phyloP scores from a whole-genome alignment of 257 asterid species.

The Orobanche coerulescens region DNA sequence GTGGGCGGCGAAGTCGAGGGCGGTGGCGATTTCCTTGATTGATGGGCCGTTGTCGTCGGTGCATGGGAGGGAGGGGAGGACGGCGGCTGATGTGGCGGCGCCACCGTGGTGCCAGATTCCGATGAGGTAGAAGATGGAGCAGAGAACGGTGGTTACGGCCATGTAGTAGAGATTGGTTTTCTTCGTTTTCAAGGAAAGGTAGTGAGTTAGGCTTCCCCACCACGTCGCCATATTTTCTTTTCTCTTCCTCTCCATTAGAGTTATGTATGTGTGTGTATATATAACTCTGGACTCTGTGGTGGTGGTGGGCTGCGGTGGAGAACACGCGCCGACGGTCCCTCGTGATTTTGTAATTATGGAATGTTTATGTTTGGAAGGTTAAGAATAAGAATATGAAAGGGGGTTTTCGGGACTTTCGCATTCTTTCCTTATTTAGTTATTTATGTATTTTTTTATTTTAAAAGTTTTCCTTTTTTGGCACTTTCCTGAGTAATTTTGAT shows the following conservation, averaged over 20 bases:
- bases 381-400: too few species aligned
- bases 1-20: slow-evolving; percentile 58
- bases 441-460: too few species aligned
- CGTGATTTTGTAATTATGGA: slow-evolving; percentile 33
- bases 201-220: slow-evolving; percentile 37
- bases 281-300: neutral
- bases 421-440: too few species aligned
- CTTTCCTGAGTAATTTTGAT: neutral
- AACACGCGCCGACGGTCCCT: slow-evolving; percentile 40
- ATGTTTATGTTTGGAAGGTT: slow-evolving; percentile 23
- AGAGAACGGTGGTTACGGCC: slow-evolving; percentile 44
- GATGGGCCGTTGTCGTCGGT: neutral
- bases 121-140: slow-evolving; percentile 59
- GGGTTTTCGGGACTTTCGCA: neutral
- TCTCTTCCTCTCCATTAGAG: slow-evolving; percentile 12
- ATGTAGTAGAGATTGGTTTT: slow-evolving; percentile 47
- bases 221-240: slow-evolving; percentile 49
- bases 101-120: slow-evolving; percentile 69
- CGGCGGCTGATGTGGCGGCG: slow-evolving; percentile 31
- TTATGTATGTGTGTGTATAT: neutral
- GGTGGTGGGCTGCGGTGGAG: neutral
- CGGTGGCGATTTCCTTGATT: neutral
- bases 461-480: neutral
- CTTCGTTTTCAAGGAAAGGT: slow-evolving; percentile 47
- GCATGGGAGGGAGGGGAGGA: slow-evolving; percentile 43